These are phyloP conservation scores for Fusarium phyllophilum DNA, from an alignment of 2,329 filamentous ascomycete species.

Conservation along the genomic window DNA sequence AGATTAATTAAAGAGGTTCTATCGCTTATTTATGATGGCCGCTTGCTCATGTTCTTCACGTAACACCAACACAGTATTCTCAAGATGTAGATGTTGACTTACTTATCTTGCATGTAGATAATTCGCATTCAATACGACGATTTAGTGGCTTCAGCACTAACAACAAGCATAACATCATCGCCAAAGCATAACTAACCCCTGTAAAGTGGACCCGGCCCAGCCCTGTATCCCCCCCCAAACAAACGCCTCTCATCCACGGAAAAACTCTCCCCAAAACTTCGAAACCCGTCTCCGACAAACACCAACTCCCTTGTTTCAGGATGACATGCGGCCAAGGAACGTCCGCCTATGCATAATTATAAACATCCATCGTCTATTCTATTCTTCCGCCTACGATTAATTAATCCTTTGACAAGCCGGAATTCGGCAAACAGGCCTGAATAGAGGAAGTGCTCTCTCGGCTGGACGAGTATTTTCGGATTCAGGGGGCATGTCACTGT, in stretches of 20 bases:
- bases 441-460: background rate
- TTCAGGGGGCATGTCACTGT: background rate
- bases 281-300: constrained; percentile 32
- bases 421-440: constrained; percentile 7
- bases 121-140: background rate
- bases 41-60: accelerated
- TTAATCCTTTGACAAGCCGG: background rate
- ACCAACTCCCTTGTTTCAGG: constrained; percentile 29
- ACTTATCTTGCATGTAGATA: background rate
- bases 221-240: background rate
- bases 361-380: background rate
- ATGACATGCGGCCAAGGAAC: constrained; percentile 1
- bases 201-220: constrained; percentile 7
- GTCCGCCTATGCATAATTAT: constrained; percentile 4
- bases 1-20: background rate
- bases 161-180: constrained; percentile 1
- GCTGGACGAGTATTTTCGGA: background rate
- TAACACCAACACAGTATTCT: accelerated
- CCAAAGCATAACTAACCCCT: background rate
- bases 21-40: background rate
- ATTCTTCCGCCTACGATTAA: constrained; percentile 4
- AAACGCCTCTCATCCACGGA: constrained; percentile 33
- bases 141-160: background rate
- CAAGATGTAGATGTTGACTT: background rate
- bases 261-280: constrained; percentile 27